These are phyloP conservation scores for Sphaerobolus stellatus DNA, from an alignment of 1,284 basidiomycete species.

Conservation along the genomic window DNA sequence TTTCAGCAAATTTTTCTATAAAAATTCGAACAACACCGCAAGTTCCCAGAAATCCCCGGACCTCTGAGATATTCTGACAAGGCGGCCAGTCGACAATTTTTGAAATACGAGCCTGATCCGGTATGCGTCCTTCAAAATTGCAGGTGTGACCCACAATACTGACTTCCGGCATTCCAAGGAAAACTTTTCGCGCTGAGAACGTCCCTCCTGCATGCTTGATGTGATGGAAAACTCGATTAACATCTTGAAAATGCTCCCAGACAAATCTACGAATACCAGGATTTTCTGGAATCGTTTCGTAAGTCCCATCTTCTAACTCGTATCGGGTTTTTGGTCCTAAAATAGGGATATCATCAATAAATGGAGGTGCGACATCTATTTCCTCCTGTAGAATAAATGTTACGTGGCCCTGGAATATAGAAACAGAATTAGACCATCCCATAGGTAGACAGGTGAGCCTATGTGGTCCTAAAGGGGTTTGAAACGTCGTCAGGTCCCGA, in stretches of 20 bases:
- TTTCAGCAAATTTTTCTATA: constrained; percentile 27
- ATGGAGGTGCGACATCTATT: constrained; percentile 26
- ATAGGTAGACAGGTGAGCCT: constrained; percentile 18
- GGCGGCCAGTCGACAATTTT: constrained; percentile 31
- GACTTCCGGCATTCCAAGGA: constrained; percentile 16
- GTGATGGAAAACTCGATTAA: constrained; percentile 27
- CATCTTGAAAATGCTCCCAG: constrained; percentile 34
- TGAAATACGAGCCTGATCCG: constrained; percentile 18
- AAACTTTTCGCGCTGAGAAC: constrained; percentile 20
- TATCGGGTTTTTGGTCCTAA: constrained; percentile 13
- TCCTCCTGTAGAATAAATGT: constrained; percentile 26
- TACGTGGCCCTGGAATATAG: constrained; percentile 18
- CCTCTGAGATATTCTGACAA: constrained; percentile 23
- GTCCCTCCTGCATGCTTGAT: constrained; percentile 20
- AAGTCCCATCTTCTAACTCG: background rate
- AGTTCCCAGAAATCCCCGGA: constrained; percentile 29
- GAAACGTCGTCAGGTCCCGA: constrained; percentile 26
- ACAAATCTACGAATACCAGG: constrained; percentile 33
- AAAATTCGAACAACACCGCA: constrained; percentile 31
- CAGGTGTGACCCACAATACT: constrained; percentile 22
- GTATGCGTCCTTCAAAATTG: constrained; percentile 20
- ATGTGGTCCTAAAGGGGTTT: constrained; percentile 14
- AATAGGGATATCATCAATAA: constrained; percentile 14
- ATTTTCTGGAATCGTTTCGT: constrained; percentile 22
- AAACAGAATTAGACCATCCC: constrained; percentile 30